These are phyloP conservation scores for Xylaria venustula DNA, from an alignment of 495 filamentous ascomycete species.

Conservation along the genomic window DNA sequence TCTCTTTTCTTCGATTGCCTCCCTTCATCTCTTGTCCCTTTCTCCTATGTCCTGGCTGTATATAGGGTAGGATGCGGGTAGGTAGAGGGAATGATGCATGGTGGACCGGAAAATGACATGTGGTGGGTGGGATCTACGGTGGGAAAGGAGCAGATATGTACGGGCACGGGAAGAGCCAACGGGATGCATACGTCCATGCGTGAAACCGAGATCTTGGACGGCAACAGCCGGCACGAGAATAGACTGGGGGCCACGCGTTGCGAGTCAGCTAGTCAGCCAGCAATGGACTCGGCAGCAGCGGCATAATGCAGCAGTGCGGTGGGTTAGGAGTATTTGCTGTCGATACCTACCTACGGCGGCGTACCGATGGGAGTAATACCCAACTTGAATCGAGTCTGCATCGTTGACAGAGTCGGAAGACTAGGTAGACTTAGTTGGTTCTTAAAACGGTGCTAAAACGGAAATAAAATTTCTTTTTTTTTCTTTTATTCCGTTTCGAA, in stretches of 20 bases:
- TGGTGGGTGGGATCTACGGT: slow-evolving; percentile 16
- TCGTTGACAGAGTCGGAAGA: not conserved
- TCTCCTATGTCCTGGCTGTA: not conserved
- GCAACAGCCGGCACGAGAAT: slow-evolving; percentile 16
- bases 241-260: slow-evolving; percentile 6
- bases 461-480: not conserved
- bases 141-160: slow-evolving; percentile 15
- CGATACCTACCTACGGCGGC: too few relatives aligned
- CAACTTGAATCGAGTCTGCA: too few relatives aligned
- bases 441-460: too few relatives aligned
- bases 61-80: slow-evolving; percentile 16
- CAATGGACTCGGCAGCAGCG: slow-evolving; percentile 9
- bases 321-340: slow-evolving; percentile 11
- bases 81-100: slow-evolving; percentile 12
- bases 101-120: slow-evolving; percentile 9
- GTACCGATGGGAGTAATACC: slow-evolving; percentile 3
- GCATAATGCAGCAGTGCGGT: slow-evolving; percentile 13
- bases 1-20: not conserved
- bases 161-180: slow-evolving; percentile 18
- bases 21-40: not conserved
- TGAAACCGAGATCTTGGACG: slow-evolving; percentile 18
- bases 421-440: too few relatives aligned
- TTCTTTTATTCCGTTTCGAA: too few relatives aligned
- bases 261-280: slow-evolving; percentile 1
- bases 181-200: slow-evolving; percentile 19